Evolutionary conservation across 768 basidiomycete species (phyloP), one percentile per base, ranked within the genome.

Genomic region (Tylopilus plumbeoviolaceoides): DNA sequence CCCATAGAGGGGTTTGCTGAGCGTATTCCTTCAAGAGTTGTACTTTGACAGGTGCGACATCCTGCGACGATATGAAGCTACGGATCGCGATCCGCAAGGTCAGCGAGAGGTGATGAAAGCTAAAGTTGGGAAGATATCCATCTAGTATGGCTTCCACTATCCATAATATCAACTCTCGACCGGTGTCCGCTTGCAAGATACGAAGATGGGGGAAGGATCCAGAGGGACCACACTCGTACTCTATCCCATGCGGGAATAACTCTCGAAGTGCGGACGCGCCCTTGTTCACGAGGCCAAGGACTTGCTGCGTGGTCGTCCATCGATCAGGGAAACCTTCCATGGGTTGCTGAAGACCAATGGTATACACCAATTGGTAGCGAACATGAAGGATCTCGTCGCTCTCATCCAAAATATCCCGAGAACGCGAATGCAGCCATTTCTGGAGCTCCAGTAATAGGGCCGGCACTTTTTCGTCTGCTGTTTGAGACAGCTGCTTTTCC

Each of bases 361-460:
- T 68, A 21, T 75, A 76, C 1, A 73, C 59, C 12, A 74, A 50
- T 38, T 75, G 73, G 45, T 69, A 73, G 7, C 68, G 69, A 39
- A 72, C 64, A 18, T 73, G 65, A 9, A 73, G 63, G 27, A 61
- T 59, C 38, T 65, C 67, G 35, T 69, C 69, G 42, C 68, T 69
- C 48, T 69, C 69, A 18, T 69, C 67, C 4, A 69, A 39, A 10
- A 69, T 60, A 39, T 70, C 69, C 23, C 67, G 63, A 7, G 67
- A 56, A 44, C 33, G 50, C 8, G 33, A 54, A 27, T 69, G 58
- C 7, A 69, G 57, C 69, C 67, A 69, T 12, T 10, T 50, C 18
- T 69, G 66, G 18, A 65, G 48, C 7, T 62, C 44, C 36, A 75
- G 48, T 7, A 77, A 55, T 4, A 35, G 20, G 7, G 40, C 12